These are phyloP conservation scores for Melanogaster broomeanus DNA, from an alignment of 768 basidiomycete species.

Conservation along the genomic window DNA sequence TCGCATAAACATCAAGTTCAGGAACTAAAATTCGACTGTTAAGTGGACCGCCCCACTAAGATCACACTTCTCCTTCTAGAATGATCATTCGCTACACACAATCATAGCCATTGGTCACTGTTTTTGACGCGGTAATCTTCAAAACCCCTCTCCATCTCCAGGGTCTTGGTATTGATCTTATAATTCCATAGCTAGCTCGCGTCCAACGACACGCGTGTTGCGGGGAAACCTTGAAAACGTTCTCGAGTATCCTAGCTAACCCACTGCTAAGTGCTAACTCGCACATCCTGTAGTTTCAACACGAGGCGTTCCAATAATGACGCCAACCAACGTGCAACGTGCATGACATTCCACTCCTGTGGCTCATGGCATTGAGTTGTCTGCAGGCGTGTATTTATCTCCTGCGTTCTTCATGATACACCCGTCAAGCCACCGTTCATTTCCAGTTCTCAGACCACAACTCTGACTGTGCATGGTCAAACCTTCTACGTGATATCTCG, in stretches of 20 bases:
- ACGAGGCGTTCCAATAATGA: slow-evolving; percentile 8
- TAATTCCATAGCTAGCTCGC: background rate
- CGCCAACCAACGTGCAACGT: slow-evolving; percentile 8
- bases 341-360: slow-evolving; percentile 13
- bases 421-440: slow-evolving; percentile 20
- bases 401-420: background rate
- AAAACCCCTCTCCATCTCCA: background rate
- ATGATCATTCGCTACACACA: background rate
- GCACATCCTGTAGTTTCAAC: slow-evolving; percentile 8
- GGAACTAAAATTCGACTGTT: background rate
- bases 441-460: background rate
- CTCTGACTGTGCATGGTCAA: slow-evolving; percentile 4
- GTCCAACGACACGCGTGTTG: background rate
- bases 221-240: background rate
- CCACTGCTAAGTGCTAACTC: too few relatives aligned
- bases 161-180: background rate
- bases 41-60: too few relatives aligned
- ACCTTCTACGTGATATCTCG: slow-evolving; percentile 6
- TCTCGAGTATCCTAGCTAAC: too few relatives aligned
- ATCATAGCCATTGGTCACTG: background rate
- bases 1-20: too few relatives aligned
- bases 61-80: background rate
- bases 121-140: background rate
- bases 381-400: slow-evolving; percentile 7
- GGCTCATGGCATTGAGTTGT: slow-evolving; percentile 13